Conservation (phyloP, 441 rosid genomes). For the Mallotus repandus region DNA sequence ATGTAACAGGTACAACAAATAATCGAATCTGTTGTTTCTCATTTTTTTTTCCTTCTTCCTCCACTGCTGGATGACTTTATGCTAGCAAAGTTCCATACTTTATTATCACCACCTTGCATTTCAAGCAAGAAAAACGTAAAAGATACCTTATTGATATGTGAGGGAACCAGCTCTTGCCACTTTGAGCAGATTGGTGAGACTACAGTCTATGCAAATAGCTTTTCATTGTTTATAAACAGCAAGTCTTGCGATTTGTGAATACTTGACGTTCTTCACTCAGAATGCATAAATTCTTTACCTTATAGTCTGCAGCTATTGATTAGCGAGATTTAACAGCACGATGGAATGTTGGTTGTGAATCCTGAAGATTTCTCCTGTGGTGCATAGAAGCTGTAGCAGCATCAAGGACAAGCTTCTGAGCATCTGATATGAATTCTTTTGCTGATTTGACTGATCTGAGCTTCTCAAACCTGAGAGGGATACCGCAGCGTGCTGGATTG, state of each 20-base stretch:
- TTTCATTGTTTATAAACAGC: neutral
- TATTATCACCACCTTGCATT: neutral
- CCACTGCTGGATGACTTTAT: neutral
- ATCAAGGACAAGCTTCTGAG: neutral
- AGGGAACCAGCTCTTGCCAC: neutral
- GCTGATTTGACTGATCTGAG: neutral
- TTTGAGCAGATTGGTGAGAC: neutral
- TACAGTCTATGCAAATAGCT: neutral
- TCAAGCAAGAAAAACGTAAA: constrained; percentile 2
- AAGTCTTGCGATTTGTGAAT: too few relatives aligned
- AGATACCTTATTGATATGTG: neutral
- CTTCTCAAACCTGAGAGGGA: too few relatives aligned
- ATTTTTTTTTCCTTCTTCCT: too few relatives aligned
- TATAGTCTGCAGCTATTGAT: neutral
- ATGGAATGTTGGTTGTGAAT: neutral
- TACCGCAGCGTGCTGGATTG: too few relatives aligned
- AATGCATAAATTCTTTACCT: neutral
- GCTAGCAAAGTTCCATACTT: too few relatives aligned
- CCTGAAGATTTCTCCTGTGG: neutral
- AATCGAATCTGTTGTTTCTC: too few relatives aligned
- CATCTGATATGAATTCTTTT: neutral
- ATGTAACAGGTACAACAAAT: neutral
- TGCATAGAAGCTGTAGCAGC: neutral
- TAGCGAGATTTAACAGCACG: neutral
- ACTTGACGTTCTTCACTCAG: neutral